Base-by-base conservation (phyloP, 192 early-diverging fungal genomes). In the Coemansia sp. region DNA sequence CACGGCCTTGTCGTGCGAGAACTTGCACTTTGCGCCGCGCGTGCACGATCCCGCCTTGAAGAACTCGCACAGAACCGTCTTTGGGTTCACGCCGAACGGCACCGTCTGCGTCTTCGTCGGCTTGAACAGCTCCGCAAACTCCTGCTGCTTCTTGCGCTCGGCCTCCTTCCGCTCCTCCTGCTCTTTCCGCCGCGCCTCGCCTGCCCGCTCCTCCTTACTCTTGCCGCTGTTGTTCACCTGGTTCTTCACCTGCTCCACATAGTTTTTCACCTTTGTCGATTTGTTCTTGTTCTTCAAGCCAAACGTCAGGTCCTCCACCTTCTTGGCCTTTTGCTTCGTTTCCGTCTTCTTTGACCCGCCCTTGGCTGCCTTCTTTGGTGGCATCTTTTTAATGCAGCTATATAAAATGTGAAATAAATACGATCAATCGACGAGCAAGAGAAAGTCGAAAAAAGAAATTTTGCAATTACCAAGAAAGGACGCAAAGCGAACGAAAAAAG, bases 221-320 rank as follows among this genome's bases (percentile, higher is more conserved):
- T 81, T 82, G 42, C 77, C 84, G 11, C 77, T 62, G 10, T 77
- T 58, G 67, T 81, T 73, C 52, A 88, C 92, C 73, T 99, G 97
- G 51, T 81, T 69, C 69, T 95, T 80, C 21, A 98, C 93, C 67
- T 94, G 90, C 71, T 95, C 82, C 46, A 99, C 92, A 86, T 91
- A 96, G 53, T 90, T 83, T 3, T 75, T 71, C 23, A 95, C 93
- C 78, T 99, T 99, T 54, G 84, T 84, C 24, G 93, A 95, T 60
- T 92, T 95, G 82, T 98, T 97, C 77, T 98, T 98, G 84, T 98
- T 98, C 69, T 99, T 99, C 44, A 99, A 82, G 40, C 97, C 95
- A 82, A 99, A 97, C 43, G 95, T 97, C 85, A 95, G 94, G 81
- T 98, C 95, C 66, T 95, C 95, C 56, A 91, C 86, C 31, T 78